Conservation (phyloP, 192 early-diverging fungal genomes). For the Polychytrium aggregatum region DNA sequence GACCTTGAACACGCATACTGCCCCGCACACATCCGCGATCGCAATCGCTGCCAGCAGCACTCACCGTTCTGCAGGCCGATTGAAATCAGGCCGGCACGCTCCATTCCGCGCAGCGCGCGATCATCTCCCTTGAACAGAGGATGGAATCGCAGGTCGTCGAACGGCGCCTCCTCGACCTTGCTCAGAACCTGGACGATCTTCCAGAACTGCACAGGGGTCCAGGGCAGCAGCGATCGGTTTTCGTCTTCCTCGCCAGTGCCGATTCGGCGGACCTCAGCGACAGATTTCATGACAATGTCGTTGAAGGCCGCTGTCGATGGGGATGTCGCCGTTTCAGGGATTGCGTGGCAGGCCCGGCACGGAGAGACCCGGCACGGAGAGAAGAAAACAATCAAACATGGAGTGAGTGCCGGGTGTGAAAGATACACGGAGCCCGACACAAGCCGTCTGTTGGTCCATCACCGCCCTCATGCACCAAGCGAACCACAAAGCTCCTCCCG, state of each 20-base stretch:
- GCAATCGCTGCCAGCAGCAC: no score
- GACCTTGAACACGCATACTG: no score
- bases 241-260: constrained; percentile 60
- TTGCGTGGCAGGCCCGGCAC: no score
- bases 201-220: constrained; percentile 91
- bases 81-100: constrained; percentile 78
- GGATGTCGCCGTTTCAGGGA: no score
- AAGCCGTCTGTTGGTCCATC: no score
- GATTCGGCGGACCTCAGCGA: constrained; percentile 80
- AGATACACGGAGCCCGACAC: no score
- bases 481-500: no score
- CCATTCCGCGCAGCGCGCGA: constrained; percentile 68
- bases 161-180: neutral
- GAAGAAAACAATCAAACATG: no score
- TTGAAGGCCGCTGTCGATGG: constrained; percentile 66
- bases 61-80: constrained; percentile 61
- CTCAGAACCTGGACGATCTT: constrained; percentile 63
- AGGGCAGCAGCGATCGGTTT: constrained; percentile 38
- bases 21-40: no score
- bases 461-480: no score
- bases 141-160: constrained; percentile 68
- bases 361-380: no score
- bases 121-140: constrained; percentile 82
- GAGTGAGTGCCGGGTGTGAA: no score
- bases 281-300: constrained; percentile 67